Conservation (phyloP, 352 stramenopile species). For the Pythium aphanidermatum region DNA sequence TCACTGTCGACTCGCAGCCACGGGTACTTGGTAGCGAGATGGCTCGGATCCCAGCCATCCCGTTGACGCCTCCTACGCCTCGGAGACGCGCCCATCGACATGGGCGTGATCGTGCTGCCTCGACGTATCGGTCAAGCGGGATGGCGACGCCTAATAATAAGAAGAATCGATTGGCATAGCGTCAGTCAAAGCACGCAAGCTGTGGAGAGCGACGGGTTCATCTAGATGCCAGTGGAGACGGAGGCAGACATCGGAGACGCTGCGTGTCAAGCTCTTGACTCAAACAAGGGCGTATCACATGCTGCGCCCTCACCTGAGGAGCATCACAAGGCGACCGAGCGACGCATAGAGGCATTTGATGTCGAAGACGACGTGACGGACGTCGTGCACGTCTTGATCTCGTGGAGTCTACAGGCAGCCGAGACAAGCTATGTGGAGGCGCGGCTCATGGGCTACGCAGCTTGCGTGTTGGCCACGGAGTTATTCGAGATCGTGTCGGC, state of each 20-base stretch:
- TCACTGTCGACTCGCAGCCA: conserved; percentile 64
- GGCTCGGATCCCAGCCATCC: conserved; percentile 62
- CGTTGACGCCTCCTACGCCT: no score
- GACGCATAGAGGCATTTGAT: conserved; percentile 10
- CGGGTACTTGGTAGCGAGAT: conserved; percentile 62
- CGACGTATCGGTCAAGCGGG: no score
- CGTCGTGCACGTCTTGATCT: conserved; percentile 14
- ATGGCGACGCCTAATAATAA: neutral
- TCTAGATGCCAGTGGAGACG: no score
- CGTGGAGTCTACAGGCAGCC: conserved; percentile 16
- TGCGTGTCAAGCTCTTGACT: no score
- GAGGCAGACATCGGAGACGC: neutral
- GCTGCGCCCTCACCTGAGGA: no score
- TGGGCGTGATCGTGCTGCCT: no score
- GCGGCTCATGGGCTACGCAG: conserved; percentile 24
- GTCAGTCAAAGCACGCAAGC: no score
- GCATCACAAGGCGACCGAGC: no score
- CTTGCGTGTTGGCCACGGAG: conserved; percentile 9
- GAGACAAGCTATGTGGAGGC: conserved; percentile 15
- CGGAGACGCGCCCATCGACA: no score
- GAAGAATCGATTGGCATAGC: no score
- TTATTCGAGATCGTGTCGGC: conserved; percentile 17
- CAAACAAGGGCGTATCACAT: no score
- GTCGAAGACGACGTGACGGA: conserved; percentile 24
- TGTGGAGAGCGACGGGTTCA: no score